phyloP scores from a whole-genome alignment of 2,329 filamentous ascomycete species.

The Microdochium bolleyi region DNA sequence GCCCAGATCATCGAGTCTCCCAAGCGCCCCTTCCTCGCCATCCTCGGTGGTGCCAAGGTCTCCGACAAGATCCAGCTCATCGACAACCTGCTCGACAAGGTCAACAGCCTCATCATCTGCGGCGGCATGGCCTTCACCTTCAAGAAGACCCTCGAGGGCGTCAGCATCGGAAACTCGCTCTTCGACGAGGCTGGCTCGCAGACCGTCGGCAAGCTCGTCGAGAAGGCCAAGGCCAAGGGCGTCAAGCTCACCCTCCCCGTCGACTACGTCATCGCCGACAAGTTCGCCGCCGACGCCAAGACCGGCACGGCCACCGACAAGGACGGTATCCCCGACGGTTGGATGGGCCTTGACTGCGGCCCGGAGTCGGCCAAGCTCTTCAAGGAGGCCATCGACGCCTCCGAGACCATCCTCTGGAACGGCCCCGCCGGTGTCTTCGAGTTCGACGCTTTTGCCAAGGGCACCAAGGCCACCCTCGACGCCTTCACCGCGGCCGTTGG shows the following conservation, averaged over 20 bases:
- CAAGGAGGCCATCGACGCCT: constrained; percentile 76
- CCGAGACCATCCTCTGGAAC: constrained; percentile 99
- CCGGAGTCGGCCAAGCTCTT: constrained; percentile 82
- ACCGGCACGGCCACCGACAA: constrained; percentile 76
- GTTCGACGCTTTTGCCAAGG: constrained; percentile 86
- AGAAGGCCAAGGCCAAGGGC: constrained; percentile 94
- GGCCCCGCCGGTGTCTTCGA: constrained; percentile 96
- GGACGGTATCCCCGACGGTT: constrained; percentile 89
- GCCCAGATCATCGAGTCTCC: constrained; percentile 91
- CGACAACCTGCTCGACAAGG: constrained; percentile 97
- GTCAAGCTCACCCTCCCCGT: constrained; percentile 92
- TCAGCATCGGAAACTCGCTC: constrained; percentile 83
- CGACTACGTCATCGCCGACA: constrained; percentile 94
- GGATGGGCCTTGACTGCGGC: constrained; percentile 96
- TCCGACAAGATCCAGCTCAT: constrained; percentile 99
- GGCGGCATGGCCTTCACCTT: constrained; percentile 99
- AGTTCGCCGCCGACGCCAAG: constrained; percentile 80
- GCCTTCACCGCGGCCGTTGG: constrained; percentile 75
- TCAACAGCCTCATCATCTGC: constrained; percentile 93
- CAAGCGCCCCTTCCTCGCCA: constrained; percentile 93
- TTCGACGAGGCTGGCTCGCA: constrained; percentile 93
- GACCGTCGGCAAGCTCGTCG: constrained; percentile 78
- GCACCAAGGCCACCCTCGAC: constrained; percentile 87
- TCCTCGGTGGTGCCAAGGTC: constrained; percentile 96
- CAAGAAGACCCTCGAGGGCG: constrained; percentile 94